Conservation (phyloP, 2,329 filamentous ascomycete species). For the Ascochyta rabiei region DNA sequence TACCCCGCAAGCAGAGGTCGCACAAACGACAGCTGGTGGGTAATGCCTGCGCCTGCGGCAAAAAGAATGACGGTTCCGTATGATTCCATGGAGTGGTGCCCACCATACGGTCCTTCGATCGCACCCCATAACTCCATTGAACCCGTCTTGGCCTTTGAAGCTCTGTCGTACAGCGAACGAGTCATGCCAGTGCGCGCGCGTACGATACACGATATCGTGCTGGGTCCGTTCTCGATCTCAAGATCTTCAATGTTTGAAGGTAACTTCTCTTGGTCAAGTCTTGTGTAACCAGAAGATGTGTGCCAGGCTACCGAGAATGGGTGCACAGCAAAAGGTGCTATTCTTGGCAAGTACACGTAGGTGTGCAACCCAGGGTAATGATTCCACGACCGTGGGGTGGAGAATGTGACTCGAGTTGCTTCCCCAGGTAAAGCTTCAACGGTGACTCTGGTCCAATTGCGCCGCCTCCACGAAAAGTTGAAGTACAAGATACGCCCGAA, state of each 20-base stretch:
- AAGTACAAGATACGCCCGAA: slow-evolving; percentile 64
- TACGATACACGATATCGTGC: slow-evolving; percentile 69
- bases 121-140: slow-evolving; percentile 69
- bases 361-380: slow-evolving; percentile 75
- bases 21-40: slow-evolving; percentile 86
- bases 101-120: slow-evolving; percentile 84
- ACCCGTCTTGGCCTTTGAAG: slow-evolving; percentile 55
- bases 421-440: slow-evolving; percentile 76
- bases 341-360: slow-evolving; percentile 73
- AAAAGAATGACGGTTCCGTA: slow-evolving; percentile 89
- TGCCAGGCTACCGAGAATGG: slow-evolving; percentile 79
- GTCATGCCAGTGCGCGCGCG: slow-evolving; percentile 87
- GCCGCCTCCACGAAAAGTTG: slow-evolving; percentile 69
- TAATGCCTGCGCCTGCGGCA: slow-evolving; percentile 89
- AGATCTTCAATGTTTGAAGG: slow-evolving; percentile 46
- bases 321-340: slow-evolving; percentile 73
- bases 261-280: slow-evolving; percentile 6
- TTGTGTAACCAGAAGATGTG: slow-evolving; percentile 56
- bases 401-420: slow-evolving; percentile 71
- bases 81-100: slow-evolving; percentile 76
- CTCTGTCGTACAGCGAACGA: slow-evolving; percentile 73
- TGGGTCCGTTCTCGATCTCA: slow-evolving; percentile 52
- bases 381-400: slow-evolving; percentile 71
- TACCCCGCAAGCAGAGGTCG: slow-evolving; percentile 62
- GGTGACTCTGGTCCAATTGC: slow-evolving; percentile 56